phyloP scores from a whole-genome alignment of 345 rosid species.

The Salix arbutifolia region DNA sequence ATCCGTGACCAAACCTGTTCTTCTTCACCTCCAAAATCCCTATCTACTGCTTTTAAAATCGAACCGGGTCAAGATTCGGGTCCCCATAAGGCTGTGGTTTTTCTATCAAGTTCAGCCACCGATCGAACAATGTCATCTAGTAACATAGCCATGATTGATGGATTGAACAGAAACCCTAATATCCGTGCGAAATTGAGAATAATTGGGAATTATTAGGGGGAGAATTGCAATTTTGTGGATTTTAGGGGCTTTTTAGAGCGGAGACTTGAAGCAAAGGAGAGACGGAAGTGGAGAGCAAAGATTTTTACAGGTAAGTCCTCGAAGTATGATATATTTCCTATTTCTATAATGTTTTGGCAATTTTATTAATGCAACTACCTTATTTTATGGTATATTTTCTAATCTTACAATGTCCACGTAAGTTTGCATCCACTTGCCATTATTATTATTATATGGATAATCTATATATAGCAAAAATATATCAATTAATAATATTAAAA shows the following conservation, averaged over 20 bases:
- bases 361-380: neutral
- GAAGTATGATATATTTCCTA: neutral
- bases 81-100: slow-evolving; percentile 61
- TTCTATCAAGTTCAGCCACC: slow-evolving; percentile 52
- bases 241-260: neutral
- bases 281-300: neutral
- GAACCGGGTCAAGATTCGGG: slow-evolving; percentile 86
- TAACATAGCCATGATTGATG: slow-evolving; percentile 45
- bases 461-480: too few relatives aligned
- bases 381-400: too few relatives aligned
- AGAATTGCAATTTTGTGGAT: neutral
- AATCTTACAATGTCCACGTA: too few relatives aligned
- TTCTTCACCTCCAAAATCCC: slow-evolving; percentile 36
- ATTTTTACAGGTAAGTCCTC: neutral
- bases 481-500: too few relatives aligned
- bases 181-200: neutral
- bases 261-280: neutral
- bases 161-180: neutral
- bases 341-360: neutral
- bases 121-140: slow-evolving; percentile 70
- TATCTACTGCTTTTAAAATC: slow-evolving; percentile 68
- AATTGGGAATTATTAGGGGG: neutral
- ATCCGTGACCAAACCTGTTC: slow-evolving; percentile 94
- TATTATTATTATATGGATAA: too few relatives aligned
- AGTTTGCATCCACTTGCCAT: too few relatives aligned